Conservation (phyloP, 768 basidiomycete genomes). For the Xanthoconium stramineum region DNA sequence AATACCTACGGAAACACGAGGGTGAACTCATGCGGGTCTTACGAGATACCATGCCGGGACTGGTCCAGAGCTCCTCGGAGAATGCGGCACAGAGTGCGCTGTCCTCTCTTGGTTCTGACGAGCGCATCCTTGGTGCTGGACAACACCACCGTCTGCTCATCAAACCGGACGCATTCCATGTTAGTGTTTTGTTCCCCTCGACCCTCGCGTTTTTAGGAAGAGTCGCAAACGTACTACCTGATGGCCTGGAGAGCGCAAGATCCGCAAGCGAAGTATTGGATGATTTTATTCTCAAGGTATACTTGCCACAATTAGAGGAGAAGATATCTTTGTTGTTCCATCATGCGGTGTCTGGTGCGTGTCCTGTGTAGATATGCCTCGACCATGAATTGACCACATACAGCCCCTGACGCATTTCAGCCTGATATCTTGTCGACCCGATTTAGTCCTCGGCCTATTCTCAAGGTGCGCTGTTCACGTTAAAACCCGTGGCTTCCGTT, state of each 20-base stretch:
- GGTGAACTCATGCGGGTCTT: slow-evolving; percentile 81
- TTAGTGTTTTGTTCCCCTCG: slow-evolving; percentile 91
- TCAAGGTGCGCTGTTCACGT: slow-evolving; percentile 52
- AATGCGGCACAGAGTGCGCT: slow-evolving; percentile 59
- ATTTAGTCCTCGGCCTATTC: slow-evolving; percentile 68
- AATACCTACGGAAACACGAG: slow-evolving; percentile 71
- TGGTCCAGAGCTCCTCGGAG: slow-evolving; percentile 71
- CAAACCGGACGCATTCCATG: slow-evolving; percentile 90
- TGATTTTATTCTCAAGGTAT: slow-evolving; percentile 90
- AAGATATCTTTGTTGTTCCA: slow-evolving; percentile 87
- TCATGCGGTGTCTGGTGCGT: slow-evolving; percentile 69
- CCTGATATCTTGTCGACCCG: slow-evolving; percentile 67
- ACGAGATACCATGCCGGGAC: slow-evolving; percentile 89
- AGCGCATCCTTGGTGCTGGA: slow-evolving; percentile 66
- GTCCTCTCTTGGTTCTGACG: slow-evolving; percentile 63
- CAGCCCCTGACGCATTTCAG: slow-evolving; percentile 85
- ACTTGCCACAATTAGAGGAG: slow-evolving; percentile 93
- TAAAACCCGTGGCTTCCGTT: background rate
- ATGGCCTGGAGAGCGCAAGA: slow-evolving; percentile 61
- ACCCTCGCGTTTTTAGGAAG: slow-evolving; percentile 81
- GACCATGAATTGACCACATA: slow-evolving; percentile 1
- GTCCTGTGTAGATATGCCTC: background rate
- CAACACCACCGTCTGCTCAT: slow-evolving; percentile 85
- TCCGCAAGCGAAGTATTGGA: slow-evolving; percentile 76
- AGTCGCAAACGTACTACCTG: slow-evolving; percentile 68